phyloP scores from a whole-genome alignment of 2,329 filamentous ascomycete species.

The Ustulina deusta region DNA sequence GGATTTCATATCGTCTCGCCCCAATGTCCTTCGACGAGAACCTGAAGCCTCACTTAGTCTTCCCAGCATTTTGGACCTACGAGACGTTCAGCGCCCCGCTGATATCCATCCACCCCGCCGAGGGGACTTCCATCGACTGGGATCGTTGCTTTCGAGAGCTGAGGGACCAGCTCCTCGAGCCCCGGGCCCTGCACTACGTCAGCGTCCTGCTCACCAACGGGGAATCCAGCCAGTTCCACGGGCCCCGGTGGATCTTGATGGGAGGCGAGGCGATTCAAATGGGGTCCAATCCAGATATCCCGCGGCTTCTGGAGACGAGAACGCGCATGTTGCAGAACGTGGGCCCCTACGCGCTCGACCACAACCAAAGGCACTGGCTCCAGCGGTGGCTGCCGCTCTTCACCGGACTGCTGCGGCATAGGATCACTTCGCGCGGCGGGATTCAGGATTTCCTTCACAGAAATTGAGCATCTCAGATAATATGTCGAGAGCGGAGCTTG shows the following conservation, averaged over 20 bases:
- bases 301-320: not conserved
- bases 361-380: not conserved
- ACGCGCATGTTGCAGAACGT: not conserved
- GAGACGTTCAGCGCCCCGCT: not conserved
- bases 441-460: not conserved
- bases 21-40: slow-evolving; percentile 2
- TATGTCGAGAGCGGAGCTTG: not conserved
- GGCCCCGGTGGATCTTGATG: not conserved
- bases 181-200: not conserved
- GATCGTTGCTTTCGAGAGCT: not conserved
- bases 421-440: not conserved
- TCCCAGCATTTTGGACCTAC: slow-evolving; percentile 13
- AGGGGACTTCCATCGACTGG: not conserved
- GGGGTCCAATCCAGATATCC: not conserved
- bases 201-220: not conserved
- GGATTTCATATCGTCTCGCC: not conserved
- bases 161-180: not conserved
- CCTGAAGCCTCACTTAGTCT: slow-evolving; percentile 2
- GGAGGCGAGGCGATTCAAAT: not conserved
- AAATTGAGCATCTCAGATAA: no score
- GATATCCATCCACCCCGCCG: not conserved
- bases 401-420: not conserved
- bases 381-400: not conserved
- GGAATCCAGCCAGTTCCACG: not conserved
- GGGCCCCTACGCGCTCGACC: not conserved